Percentiles rank a stretch among this genome's conserved stretches.
Conservation (phyloP, 352 stramenopile genomes). For the Phytophthora podocarpi region DNA sequence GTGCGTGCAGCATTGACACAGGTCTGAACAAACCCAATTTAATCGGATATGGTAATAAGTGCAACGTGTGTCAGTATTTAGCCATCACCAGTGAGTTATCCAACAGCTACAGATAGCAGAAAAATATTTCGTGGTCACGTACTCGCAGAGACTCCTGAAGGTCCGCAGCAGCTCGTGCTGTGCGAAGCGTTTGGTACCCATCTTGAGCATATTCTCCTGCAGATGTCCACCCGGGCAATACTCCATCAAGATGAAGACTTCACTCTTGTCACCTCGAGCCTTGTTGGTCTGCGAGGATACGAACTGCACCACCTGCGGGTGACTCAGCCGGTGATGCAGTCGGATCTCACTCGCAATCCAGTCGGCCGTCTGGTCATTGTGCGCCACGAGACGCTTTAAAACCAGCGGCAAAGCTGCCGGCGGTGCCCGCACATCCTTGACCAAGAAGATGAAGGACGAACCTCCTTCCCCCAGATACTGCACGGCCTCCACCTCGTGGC, state of each 20-base stretch:
- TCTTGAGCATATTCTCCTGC: slow-evolving; percentile 92
- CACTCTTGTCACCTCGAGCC: slow-evolving; percentile 51
- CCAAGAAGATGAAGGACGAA: slow-evolving; percentile 85
- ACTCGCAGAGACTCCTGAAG: slow-evolving; percentile 79
- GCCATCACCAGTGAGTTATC: background rate
- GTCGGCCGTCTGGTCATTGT: slow-evolving; percentile 65
- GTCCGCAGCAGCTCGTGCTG: slow-evolving; percentile 72
- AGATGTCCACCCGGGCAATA: slow-evolving; percentile 94
- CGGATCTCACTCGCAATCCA: slow-evolving; percentile 76
- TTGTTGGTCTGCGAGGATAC: slow-evolving; percentile 56
- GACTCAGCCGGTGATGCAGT: slow-evolving; percentile 73
- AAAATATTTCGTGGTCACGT: slow-evolving; percentile 25
- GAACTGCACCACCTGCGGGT: slow-evolving; percentile 75
- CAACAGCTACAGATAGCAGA: background rate
- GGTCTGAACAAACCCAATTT: too few species aligned
- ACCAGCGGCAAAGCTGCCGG: slow-evolving; percentile 49
- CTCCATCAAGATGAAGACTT: slow-evolving; percentile 97
- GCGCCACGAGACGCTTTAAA: slow-evolving; percentile 75
- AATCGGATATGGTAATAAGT: too few species aligned
- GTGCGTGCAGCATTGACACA: slow-evolving; percentile 62
- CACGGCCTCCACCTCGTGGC: slow-evolving; percentile 67
- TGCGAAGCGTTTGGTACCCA: slow-evolving; percentile 73
- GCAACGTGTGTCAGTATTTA: slow-evolving; percentile 7
- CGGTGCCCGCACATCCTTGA: slow-evolving; percentile 55
- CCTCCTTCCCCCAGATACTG: slow-evolving; percentile 83